Evolutionary conservation across 139 green algal genomes (phyloP), one percentile per base, ranked within the genome.

Genomic region (Coelastrella sp.): DNA sequence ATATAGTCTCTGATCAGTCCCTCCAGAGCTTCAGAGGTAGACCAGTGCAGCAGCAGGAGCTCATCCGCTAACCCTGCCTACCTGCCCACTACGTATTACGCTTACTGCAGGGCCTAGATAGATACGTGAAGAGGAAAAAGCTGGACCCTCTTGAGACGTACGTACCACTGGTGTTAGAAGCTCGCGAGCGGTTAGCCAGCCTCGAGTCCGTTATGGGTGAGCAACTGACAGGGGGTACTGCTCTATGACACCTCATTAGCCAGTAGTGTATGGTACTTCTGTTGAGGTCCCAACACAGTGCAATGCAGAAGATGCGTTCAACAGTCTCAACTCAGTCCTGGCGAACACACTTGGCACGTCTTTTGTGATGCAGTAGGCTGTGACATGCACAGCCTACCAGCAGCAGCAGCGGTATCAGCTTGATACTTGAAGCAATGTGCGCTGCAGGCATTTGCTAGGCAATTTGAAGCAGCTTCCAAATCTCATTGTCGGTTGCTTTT

Each of bases 81-180:
- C 61, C 61, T 17, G 7, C 61, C 7, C 10, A 68, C 61, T 47
- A 17, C 5, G 71, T 17, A 80, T 57, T 22, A 23, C 71, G n/a
- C 79, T 85, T 58, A 19, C 20, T 66, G 59, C 83, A 88, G 83
- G 92, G 90, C 47, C 78, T 95, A 11, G 76, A 80, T 23, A 60
- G 82, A 6, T 95, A 95, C 66, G 90, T 95, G 17, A 95, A 93
- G 87, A 93, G 89, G 66, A 94, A 94, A 79, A 64, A 88, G 23
- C 78, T 94, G 77, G 94, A 96, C 60, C 90, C 91, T 4, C 88
- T 96, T 7, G 92, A 95, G 23, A 94, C 87, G 0, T 96, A 96
- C 23, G 86, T 96, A 0, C 94, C 94, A 19, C 80, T 93, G 32
- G 89, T 96, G 20, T 87, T 96, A 83, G 87, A 93, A 23, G 94